Base-by-base conservation (phyloP, 2,329 filamentous ascomycete species). In the Claviceps lovelessii region DNA sequence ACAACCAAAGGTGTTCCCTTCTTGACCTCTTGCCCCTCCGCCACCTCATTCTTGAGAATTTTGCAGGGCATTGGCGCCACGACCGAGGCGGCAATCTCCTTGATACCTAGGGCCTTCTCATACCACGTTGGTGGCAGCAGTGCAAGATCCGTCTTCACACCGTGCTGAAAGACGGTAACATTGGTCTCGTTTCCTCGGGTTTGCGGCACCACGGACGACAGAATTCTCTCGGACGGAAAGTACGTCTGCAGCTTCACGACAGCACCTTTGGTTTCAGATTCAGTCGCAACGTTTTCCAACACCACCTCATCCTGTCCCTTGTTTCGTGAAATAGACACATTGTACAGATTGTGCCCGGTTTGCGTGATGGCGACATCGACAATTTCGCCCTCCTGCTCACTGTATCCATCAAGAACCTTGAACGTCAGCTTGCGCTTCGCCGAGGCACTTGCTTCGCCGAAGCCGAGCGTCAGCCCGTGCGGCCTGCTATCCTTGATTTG, bases 1-100 rank as follows among this genome's bases (percentile, higher is more conserved):
- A 97, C 90, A 13, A 97, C 88, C 56, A 98, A 73, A 7, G 89
- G 83, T 55, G 91, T 83, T 49, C 91, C 90, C 72, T 91, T 94
- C 66, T 83, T 83, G 17, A 98, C 93, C 49, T 70, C 72, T 59
- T 95, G 82, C 0, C 93, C 93, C 61, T 89, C 89, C 33, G 77
- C 72, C 0, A 96, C 89, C 68, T 95, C 88, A 50, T 96, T 93
- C 60, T 88, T 83, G 58, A 98, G 72, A 31, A 98, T 85, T 73
- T 97, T 97, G 72, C 93, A 97, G 1, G 93, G 93, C 93, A 98
- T 98, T 0, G 93, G 93, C 28, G 93, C 89, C 29, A 88, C 77
- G 1, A 97, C 89, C 53, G 86, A 93, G 57, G 91, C 90, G 7
- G 83, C 77, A 0, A 79, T 78, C 64, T 95, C 88, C 67, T 88